phyloP scores from a whole-genome alignment of 345 rosid species.

The Syzygium oleosum region DNA sequence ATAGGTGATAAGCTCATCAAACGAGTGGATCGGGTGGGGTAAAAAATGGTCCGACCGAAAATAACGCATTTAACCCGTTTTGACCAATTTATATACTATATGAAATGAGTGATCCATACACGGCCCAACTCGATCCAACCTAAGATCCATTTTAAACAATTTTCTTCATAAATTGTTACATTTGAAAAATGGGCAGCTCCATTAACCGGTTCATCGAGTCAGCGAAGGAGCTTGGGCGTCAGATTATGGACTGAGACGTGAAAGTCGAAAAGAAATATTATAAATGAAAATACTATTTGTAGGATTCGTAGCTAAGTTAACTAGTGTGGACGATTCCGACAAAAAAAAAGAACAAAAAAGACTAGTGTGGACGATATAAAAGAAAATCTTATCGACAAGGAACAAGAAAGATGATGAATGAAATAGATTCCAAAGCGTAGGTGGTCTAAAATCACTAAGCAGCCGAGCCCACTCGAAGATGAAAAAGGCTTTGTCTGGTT shows the following conservation, averaged over 20 bases:
- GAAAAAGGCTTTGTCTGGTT: not conserved
- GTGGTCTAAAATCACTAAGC: not conserved
- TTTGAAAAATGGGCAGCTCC: no score
- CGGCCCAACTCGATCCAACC: no score
- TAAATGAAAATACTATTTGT: no score
- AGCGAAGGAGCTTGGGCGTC: no score
- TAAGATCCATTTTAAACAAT: no score
- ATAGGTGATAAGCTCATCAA: no score
- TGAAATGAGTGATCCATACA: not conserved
- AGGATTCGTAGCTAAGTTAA: not conserved
- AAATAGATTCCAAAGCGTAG: not conserved
- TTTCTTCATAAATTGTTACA: no score
- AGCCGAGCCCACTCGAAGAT: not conserved
- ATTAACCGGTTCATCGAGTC: no score
- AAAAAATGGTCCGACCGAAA: not conserved
- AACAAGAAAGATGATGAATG: not conserved
- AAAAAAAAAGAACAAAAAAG: no score
- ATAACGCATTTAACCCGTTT: not conserved
- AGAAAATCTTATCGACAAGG: not conserved
- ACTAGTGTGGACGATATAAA: not conserved
- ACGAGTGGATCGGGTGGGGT: rapidly evolving
- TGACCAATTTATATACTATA: no score
- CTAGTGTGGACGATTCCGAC: not conserved
- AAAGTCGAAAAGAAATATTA: no score
- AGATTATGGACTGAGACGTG: no score